phyloP scores from a whole-genome alignment of 306 rosid genomes.

The Dalbergia cultrata region DNA sequence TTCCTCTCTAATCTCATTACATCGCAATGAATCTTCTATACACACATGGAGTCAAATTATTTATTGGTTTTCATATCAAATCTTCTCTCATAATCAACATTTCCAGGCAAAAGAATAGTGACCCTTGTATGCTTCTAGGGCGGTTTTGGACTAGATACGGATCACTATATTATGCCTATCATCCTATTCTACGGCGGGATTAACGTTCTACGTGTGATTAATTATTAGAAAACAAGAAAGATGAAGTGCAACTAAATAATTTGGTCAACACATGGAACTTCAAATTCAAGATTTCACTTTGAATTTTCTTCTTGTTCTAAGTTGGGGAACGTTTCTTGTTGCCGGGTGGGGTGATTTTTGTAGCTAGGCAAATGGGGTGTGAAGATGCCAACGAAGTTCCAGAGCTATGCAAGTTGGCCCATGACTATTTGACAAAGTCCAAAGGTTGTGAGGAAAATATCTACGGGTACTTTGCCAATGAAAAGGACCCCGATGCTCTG shows the following conservation, averaged over 20 bases:
- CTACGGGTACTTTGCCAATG: conserved; percentile 58
- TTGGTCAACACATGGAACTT: not conserved
- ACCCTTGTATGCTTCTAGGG: too few species aligned
- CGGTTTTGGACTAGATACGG: too few species aligned
- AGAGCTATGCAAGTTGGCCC: conserved; percentile 63
- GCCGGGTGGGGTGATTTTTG: not conserved
- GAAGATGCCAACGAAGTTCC: conserved; percentile 64
- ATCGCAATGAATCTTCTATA: too few species aligned
- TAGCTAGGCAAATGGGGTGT: conserved; percentile 87
- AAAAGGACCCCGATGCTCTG: conserved; percentile 54
- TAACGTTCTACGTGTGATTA: too few species aligned
- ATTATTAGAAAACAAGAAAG: not conserved
- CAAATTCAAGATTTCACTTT: not conserved
- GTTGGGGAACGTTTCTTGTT: too few species aligned
- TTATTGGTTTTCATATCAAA: too few species aligned
- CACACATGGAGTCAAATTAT: too few species aligned
- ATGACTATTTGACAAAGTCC: conserved; percentile 61
- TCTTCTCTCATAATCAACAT: too few species aligned
- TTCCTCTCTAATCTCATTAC: too few species aligned
- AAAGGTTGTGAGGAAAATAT: conserved; percentile 67
- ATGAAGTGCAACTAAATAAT: not conserved
- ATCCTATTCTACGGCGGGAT: too few species aligned
- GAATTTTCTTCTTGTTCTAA: not conserved
- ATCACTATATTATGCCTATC: too few species aligned
- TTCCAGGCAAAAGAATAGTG: too few species aligned